Evolutionary conservation across 176 grass and related monocot species (phyloP), one percentile per base, ranked within the genome.

Genomic region (Cenchrus americanus): DNA sequence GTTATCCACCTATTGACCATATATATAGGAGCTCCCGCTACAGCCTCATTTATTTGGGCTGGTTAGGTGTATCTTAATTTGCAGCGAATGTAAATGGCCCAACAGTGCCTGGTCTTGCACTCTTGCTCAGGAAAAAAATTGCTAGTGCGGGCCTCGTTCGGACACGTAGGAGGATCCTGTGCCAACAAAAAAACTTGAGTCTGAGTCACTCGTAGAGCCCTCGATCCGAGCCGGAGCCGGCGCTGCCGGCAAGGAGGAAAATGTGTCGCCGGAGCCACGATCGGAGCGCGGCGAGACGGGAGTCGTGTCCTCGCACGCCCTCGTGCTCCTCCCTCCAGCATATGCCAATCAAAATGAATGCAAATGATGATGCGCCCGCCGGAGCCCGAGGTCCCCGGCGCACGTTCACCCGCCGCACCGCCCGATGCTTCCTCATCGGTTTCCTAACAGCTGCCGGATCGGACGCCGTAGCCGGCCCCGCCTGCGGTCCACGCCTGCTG

Each of bases 311-410:
- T 58, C 68, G 50, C 71, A 69, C 79, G 79, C 72, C 86, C 80
- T 88, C 80, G 86, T 83, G 80, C 73, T 78, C 74, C 43, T 5
- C 5, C 14, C 5, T 2, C 27, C 21, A 37, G 34, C 4, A 37
- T 37, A 37, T 37, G 34, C 34, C 34, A 37, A 62, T 58, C 26
- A 41, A 80, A 40, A 53, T 6, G 22, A 47, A 57, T 37, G 76
- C 87, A 40, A 88, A 66, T 84, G 75, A 66, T 83, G 73, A 79
- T 79, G 86, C 81, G 57, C 37, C 55, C 68, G 61, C 26, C 69
- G 68, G 82, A 59, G 62, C 17, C 87, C 71, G 77, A 85, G 70
- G 82, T 69, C 62, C 17, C 49, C 51, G n/a, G 8, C 47, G 77
- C 87, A 89, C 82, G 82, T 85, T 76, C 62, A 49, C 48, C 48